Evolutionary conservation across 2,329 filamentous ascomycete species (phyloP), one percentile per base, ranked within the genome.

Genomic region (Fusarium multiceps): DNA sequence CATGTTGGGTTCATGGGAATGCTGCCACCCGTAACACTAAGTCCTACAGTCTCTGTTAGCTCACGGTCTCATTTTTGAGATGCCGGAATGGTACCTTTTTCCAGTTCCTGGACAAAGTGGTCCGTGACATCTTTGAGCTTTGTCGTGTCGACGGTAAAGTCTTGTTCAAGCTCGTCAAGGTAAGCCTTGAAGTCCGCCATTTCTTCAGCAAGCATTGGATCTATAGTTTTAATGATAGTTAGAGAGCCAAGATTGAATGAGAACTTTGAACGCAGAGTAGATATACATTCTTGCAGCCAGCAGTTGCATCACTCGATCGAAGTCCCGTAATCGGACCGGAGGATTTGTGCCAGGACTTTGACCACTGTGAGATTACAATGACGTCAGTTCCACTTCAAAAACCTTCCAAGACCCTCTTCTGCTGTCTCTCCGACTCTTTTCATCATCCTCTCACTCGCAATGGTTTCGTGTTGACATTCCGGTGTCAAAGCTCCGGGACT

Each of bases 1-100:
- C 59, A 60, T 7, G 59, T 62, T n/a, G 59, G 59, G n/a, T 61
- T 62, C 59, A 62, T 62, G 1, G 59, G 59, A 5, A 62, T 62
- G 16, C 28, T 62, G 1, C 59, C 59, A 0, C 59, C 56, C 14
- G n/a, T n/a, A 0, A 62, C 32, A 12, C 59, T 62, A 11, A 62
- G 6, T 0, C 59, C 56, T 62, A 10, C 5, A 7, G 7, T 11
- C 0, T 18, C 5, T 16, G n/a, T 62, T 27, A 62, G 56, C 12
- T 5, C 10, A 4, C 4, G 7, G 3, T 10, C 3, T 6, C 2
- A 5, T 20, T 2, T 2, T 16, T 5, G 1, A 7, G 3, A 37
- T 37, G 34, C 11, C 34, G 2, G 6, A 14, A 4, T n/a, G 4
- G 6, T 46, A 62, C 59, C 59, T 41, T 62, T 62, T 12, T 62